Evolutionary conservation across 768 basidiomycete genomes (phyloP).

Genomic region (Dioszegia hungarica): DNA sequence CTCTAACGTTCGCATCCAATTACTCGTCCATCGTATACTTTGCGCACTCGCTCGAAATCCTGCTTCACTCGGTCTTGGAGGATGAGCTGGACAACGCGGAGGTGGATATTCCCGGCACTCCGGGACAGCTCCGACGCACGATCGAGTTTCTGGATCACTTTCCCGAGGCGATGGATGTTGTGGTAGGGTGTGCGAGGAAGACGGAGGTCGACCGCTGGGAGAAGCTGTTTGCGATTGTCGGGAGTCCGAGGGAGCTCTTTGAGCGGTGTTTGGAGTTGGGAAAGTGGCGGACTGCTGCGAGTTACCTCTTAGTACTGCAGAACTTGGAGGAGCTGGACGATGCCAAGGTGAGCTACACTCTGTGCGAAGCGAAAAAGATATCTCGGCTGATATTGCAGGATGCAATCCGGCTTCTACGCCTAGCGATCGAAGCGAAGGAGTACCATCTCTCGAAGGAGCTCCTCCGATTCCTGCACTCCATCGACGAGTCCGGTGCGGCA

Average conservation of each 20-base stretch:
- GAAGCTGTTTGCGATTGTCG: slow-evolving; percentile 80
- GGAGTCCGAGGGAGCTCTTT: slow-evolving; percentile 82
- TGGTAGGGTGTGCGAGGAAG: slow-evolving; percentile 92
- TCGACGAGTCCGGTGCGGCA: slow-evolving; percentile 70
- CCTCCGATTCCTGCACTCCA: slow-evolving; percentile 82
- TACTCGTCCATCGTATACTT: slow-evolving; percentile 89
- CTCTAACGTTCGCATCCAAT: slow-evolving; percentile 76
- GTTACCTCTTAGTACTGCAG: slow-evolving; percentile 88
- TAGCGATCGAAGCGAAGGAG: slow-evolving; percentile 70
- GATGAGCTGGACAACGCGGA: slow-evolving; percentile 57
- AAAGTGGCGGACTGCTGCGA: slow-evolving; percentile 73
- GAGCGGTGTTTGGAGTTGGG: slow-evolving; percentile 59
- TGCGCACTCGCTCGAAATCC: slow-evolving; percentile 86
- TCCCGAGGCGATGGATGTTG: slow-evolving; percentile 81
- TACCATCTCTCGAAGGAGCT: slow-evolving; percentile 87
- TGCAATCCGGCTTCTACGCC: slow-evolving; percentile 70
- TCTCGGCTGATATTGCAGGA: slow-evolving; percentile 52
- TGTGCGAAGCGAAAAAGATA: background rate
- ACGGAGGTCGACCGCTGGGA: slow-evolving; percentile 90
- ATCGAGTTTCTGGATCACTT: slow-evolving; percentile 94
- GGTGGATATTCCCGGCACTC: background rate
- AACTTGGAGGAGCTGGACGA: slow-evolving; percentile 86
- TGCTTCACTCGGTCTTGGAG: slow-evolving; percentile 88
- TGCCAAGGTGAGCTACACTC: slow-evolving; percentile 19
- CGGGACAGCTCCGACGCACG: slow-evolving; percentile 56